These are phyloP conservation scores for Micractinium sp. DNA, from an alignment of 139 green algal species.

Conservation along the genomic window DNA sequence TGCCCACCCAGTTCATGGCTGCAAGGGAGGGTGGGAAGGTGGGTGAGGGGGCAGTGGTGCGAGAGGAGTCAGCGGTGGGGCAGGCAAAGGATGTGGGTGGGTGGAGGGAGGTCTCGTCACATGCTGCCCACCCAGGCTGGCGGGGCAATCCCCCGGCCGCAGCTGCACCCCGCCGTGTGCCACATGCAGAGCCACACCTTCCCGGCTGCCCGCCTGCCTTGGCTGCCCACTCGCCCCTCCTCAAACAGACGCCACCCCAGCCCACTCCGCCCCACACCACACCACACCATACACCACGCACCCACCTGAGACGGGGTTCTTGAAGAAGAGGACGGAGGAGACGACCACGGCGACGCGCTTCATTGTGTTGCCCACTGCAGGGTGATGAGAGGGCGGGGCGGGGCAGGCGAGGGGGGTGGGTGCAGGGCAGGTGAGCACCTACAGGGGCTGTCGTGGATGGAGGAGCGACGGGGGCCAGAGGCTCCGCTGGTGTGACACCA, in stretches of 20 bases:
- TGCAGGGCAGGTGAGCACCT: neutral
- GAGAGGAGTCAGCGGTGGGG: neutral
- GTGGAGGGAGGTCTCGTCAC: no score
- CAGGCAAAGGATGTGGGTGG: neutral
- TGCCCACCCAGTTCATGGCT: slow-evolving; percentile 85
- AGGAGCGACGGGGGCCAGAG: slow-evolving; percentile 41
- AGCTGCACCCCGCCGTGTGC: no score
- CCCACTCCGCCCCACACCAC: neutral
- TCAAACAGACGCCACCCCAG: no score
- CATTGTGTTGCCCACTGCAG: slow-evolving; percentile 89
- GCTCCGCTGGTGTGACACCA: no score
- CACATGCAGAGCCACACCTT: no score
- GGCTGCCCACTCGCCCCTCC: no score
- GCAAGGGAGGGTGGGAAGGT: slow-evolving; percentile 54
- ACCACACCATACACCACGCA: no score
- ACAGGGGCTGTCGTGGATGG: slow-evolving; percentile 76
- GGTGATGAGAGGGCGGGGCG: no score
- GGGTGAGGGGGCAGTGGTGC: neutral
- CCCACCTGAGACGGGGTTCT: slow-evolving; percentile 52
- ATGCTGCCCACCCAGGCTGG: no score
- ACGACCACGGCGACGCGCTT: slow-evolving; percentile 94
- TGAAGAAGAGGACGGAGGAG: slow-evolving; percentile 71
- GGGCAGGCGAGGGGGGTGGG: neutral
- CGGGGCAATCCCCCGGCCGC: no score
- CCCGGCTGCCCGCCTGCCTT: no score